Evolutionary conservation across 345 rosid genomes (phyloP), one percentile per base, ranked within the genome.

Genomic region (Tarenaya hassleriana): DNA sequence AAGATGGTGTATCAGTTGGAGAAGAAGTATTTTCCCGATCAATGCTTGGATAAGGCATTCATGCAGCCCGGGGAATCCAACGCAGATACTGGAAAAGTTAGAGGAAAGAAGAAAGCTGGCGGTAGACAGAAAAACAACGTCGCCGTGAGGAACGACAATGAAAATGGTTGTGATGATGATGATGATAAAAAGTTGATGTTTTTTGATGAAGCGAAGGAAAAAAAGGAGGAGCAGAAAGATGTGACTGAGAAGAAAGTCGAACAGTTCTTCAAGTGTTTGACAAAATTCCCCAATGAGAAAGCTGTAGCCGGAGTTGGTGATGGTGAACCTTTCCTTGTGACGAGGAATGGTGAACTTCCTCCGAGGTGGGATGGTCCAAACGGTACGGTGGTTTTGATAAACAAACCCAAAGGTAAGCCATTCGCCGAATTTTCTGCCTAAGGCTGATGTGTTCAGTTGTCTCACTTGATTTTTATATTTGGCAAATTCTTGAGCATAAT

Each of bases 1-100:
- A 88, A 83, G 77, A 88, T 85, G 98, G 95, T 85, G 50, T 81
- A 83, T 77, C 84, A 92, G 78, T 58, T 85, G 63, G 98, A 92
- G 77, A 88, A 92, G 84, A 92, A 88, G 80, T 92, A 79, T 74
- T 92, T 75, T 34, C 96, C 96, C 15, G 94, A 81, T 37, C 94
- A 88, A 10, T 73, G 88, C 50, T 77, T 92, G 35, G 95, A 88
- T 56, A 88, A 85, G 78, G 95, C 98, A 6, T 88, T 85, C 72
- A 56, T 88, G 55, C 75, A 88, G 48, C 82, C 87, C 8, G 82
- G 88, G 11, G 78, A 73, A 16, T 24, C 67, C 10, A 70, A 42
- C 50, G 56, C 41, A 39, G 63, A 39, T 54, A 66, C 68, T 1
- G 59, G 18, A 44, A 59, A 34, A 47, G 56, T 42, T 52, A 63